phyloP scores from a whole-genome alignment of 768 basidiomycete genomes.

The Pholiota molesta region DNA sequence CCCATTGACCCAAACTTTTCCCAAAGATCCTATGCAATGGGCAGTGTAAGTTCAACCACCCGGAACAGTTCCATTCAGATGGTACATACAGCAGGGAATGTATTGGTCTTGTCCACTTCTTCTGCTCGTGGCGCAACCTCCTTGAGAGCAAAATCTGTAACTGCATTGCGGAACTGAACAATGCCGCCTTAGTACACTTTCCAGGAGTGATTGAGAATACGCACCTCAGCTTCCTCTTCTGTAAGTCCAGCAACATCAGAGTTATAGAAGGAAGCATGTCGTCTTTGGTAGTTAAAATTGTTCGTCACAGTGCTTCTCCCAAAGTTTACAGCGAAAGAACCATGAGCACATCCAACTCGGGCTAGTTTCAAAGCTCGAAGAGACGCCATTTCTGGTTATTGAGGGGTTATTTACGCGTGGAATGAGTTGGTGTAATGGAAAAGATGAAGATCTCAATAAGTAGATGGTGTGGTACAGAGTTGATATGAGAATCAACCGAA shows the following conservation, averaged over 20 bases:
- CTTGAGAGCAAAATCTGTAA: conserved; percentile 77
- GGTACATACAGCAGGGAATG: conserved; percentile 66
- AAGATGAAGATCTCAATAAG: not conserved
- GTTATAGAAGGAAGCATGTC: conserved; percentile 68
- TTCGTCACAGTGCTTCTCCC: not conserved
- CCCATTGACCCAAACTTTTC: conserved; percentile 93
- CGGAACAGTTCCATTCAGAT: conserved; percentile 9
- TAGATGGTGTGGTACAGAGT: not conserved
- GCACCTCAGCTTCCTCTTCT: conserved; percentile 79
- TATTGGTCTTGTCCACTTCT: conserved; percentile 85
- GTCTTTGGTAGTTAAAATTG: conserved; percentile 16
- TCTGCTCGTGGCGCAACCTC: conserved; percentile 87
- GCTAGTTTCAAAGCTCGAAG: conserved; percentile 6
- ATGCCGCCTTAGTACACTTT: not conserved
- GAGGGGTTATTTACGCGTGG: not conserved
- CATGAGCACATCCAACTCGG: not conserved
- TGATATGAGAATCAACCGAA: too few species aligned
- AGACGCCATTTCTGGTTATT: conserved; percentile 8
- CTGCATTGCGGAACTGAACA: conserved; percentile 76
- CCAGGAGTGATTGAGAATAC: conserved; percentile 17
- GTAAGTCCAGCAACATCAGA: conserved; percentile 74
- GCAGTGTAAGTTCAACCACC: conserved; percentile 5
- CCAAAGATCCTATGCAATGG: conserved; percentile 69
- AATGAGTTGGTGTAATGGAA: not conserved
- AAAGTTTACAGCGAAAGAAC: not conserved